Percentiles rank a stretch among this genome's conserved stretches.
Evolutionary conservation across 768 basidiomycete species (phyloP).

Genomic region (Rhizopogon vulgaris): DNA sequence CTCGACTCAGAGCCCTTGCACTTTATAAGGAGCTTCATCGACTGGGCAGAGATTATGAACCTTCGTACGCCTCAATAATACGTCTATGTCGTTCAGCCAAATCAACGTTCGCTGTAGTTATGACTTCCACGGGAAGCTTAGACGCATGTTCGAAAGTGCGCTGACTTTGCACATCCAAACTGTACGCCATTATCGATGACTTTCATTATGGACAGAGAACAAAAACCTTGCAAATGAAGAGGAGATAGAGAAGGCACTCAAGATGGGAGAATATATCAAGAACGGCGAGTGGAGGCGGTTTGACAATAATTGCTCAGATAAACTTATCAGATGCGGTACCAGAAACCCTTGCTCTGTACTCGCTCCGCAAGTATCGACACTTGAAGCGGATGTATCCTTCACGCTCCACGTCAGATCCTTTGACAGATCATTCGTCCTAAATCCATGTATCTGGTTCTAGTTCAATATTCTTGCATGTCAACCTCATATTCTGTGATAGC

Average conservation of each 20-base stretch:
- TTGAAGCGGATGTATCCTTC: slow-evolving; percentile 65
- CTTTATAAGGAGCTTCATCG: slow-evolving; percentile 81
- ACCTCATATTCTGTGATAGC: background rate
- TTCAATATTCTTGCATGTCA: background rate
- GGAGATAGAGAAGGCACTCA: slow-evolving; percentile 73
- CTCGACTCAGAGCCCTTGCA: slow-evolving; percentile 58
- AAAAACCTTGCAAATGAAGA: slow-evolving; percentile 54
- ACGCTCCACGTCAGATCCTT: slow-evolving; percentile 9
- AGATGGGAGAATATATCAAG: slow-evolving; percentile 78
- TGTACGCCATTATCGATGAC: background rate
- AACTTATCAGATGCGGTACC: background rate
- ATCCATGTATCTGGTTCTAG: background rate
- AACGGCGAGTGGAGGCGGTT: slow-evolving; percentile 47
- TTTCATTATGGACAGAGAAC: slow-evolving; percentile 45
- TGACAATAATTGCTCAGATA: background rate
- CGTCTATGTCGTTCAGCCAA: background rate
- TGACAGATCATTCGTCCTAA: background rate
- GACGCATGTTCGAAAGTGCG: slow-evolving; percentile 71
- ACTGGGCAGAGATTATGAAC: slow-evolving; percentile 78
- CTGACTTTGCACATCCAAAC: background rate
- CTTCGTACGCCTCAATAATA: slow-evolving; percentile 46
- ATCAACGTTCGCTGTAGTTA: slow-evolving; percentile 42
- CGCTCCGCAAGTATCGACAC: slow-evolving; percentile 77
- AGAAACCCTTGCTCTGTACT: slow-evolving; percentile 83
- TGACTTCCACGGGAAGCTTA: slow-evolving; percentile 68